These are phyloP conservation scores for Phytomonas francai DNA, from an alignment of 208 protist genomes.

Conservation along the genomic window DNA sequence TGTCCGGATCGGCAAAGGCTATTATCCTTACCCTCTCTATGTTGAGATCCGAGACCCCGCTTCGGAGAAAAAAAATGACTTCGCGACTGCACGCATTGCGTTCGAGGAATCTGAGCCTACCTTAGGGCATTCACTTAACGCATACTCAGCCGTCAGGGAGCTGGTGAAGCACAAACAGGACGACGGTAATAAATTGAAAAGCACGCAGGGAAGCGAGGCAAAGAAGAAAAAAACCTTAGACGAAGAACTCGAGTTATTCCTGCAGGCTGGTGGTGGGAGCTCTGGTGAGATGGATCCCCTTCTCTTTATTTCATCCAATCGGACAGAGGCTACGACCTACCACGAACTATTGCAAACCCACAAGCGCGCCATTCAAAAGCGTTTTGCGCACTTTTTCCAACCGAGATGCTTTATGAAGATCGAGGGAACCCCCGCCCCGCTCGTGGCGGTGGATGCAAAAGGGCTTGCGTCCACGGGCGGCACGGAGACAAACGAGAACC, in stretches of 20 bases:
- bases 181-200: background rate
- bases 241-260: background rate
- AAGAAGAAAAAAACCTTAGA: background rate
- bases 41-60: conserved; percentile 31
- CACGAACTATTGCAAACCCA: background rate
- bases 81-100: conserved; percentile 45
- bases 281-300: background rate
- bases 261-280: background rate
- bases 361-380: conserved; percentile 23
- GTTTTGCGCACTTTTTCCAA: conserved; percentile 58
- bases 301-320: background rate
- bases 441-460: conserved; percentile 22
- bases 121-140: conserved; percentile 2
- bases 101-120: conserved; percentile 13
- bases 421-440: conserved; percentile 36
- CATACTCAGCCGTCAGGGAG: conserved; percentile 12
- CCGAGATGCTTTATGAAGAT: conserved; percentile 60
- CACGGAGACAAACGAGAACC: conserved; percentile 1
- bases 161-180: background rate
- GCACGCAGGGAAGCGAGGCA: background rate
- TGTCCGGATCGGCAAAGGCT: conserved; percentile 51
- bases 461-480: background rate
- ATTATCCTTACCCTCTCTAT: conserved; percentile 68
- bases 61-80: conserved; percentile 26
- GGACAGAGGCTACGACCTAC: background rate